Conservation (phyloP, 331 rosid species). For the Cydonia oblonga region DNA sequence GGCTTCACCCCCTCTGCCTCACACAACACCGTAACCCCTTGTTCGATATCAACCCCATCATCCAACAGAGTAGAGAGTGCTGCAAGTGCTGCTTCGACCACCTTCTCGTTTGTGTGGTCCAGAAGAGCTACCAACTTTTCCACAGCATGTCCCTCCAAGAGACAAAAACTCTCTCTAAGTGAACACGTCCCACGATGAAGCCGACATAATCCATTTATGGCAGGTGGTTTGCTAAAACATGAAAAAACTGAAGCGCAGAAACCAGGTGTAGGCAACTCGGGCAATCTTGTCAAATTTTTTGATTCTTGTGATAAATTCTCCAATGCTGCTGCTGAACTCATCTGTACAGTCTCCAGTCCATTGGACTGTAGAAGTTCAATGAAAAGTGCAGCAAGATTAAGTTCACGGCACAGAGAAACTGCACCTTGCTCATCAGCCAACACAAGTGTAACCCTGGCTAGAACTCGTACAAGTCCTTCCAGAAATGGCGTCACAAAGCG, state of each 20-base stretch:
- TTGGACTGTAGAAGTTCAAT: slow-evolving; percentile 72
- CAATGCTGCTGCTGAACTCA: slow-evolving; percentile 82
- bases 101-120: slow-evolving; percentile 83
- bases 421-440: slow-evolving; percentile 69
- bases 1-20: slow-evolving; percentile 76
- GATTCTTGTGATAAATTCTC: slow-evolving; percentile 79
- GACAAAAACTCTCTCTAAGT: slow-evolving; percentile 69
- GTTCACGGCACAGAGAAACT: slow-evolving; percentile 53
- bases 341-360: slow-evolving; percentile 86
- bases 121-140: slow-evolving; percentile 70
- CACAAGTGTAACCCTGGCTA: slow-evolving; percentile 69
- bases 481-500: slow-evolving; percentile 82
- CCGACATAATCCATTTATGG: slow-evolving; percentile 57
- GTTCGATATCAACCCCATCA: slow-evolving; percentile 73
- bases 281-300: slow-evolving; percentile 57
- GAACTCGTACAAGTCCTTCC: slow-evolving; percentile 84
- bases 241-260: slow-evolving; percentile 65
- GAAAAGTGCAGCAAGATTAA: slow-evolving; percentile 57
- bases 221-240: slow-evolving; percentile 55
- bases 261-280: slow-evolving; percentile 47
- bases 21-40: slow-evolving; percentile 61
- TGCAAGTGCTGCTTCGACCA: slow-evolving; percentile 91
- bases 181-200: slow-evolving; percentile 80
- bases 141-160: slow-evolving; percentile 71
- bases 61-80: slow-evolving; percentile 77